Evolutionary conservation across 2,329 filamentous ascomycete species (phyloP).

Genomic region (Polychaeton citri): DNA sequence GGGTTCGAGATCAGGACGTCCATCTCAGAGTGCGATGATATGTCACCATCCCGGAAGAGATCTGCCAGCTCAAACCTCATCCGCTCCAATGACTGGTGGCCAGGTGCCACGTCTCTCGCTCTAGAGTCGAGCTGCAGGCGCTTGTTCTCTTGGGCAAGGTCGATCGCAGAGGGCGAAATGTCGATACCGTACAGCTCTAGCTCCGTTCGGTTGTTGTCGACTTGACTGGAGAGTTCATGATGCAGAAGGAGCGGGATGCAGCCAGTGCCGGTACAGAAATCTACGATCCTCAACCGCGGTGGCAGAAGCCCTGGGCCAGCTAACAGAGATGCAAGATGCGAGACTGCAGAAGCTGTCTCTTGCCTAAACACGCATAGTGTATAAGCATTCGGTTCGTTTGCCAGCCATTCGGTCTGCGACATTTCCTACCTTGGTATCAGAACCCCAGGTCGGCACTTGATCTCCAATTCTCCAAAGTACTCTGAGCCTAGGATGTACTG

Average conservation of each 20-base stretch:
- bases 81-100: constrained; percentile 5
- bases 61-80: constrained; percentile 23
- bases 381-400: too few relatives aligned
- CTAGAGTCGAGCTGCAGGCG: neutral
- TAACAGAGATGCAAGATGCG: constrained; percentile 20
- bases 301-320: constrained; percentile 3
- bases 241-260: constrained; percentile 74
- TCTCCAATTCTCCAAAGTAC: constrained; percentile 73
- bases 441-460: constrained; percentile 62
- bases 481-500: constrained; percentile 85
- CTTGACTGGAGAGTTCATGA: constrained; percentile 37
- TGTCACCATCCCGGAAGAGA: constrained; percentile 10
- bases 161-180: constrained; percentile 51
- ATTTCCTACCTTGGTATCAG: constrained; percentile 59
- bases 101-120: neutral
- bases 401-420: neutral
- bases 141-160: constrained; percentile 53
- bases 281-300: constrained; percentile 49
- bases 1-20: constrained; percentile 76
- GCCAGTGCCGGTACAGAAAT: constrained; percentile 82
- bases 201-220: constrained; percentile 4
- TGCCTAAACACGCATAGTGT: constrained; percentile 20
- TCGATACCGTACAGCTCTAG: constrained; percentile 57
- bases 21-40: constrained; percentile 2
- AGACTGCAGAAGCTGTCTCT: constrained; percentile 32